phyloP scores from a whole-genome alignment of 306 rosid genomes.

The Lagenaria siceraria region DNA sequence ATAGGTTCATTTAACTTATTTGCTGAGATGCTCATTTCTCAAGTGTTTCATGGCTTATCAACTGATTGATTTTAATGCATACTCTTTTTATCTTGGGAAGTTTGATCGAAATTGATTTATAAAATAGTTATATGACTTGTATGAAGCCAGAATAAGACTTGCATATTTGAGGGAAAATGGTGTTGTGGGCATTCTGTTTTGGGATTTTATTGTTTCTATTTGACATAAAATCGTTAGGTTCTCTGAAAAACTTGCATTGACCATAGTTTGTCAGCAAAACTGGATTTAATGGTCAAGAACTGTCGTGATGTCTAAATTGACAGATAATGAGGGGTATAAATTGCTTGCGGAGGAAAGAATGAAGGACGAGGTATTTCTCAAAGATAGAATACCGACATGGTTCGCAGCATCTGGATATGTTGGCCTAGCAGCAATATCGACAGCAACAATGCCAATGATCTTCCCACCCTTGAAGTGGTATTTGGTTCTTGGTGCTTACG shows the following conservation, averaged over 20 bases:
- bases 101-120: too few species aligned
- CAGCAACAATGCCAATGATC: conserved; percentile 55
- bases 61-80: neutral
- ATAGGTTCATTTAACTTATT: neutral
- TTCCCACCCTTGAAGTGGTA: conserved; percentile 97
- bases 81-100: neutral
- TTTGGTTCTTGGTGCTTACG: conserved; percentile 65
- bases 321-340: conserved; percentile 43
- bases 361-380: conserved; percentile 61
- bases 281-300: conserved; percentile 9
- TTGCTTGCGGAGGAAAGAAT: conserved; percentile 35
- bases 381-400: conserved; percentile 77
- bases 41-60: neutral
- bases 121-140: neutral
- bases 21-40: neutral
- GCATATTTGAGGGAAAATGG: neutral
- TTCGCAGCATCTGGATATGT: conserved; percentile 78
- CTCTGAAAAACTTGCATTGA: neutral
- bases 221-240: neutral
- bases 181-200: neutral
- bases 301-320: conserved; percentile 16
- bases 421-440: conserved; percentile 63
- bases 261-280: neutral
- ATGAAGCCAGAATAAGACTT: neutral
- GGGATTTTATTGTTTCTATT: neutral